Evolutionary conservation across 768 basidiomycete genomes (phyloP), one percentile per base, ranked within the genome.

Genomic region (Neoboletus magnificus): DNA sequence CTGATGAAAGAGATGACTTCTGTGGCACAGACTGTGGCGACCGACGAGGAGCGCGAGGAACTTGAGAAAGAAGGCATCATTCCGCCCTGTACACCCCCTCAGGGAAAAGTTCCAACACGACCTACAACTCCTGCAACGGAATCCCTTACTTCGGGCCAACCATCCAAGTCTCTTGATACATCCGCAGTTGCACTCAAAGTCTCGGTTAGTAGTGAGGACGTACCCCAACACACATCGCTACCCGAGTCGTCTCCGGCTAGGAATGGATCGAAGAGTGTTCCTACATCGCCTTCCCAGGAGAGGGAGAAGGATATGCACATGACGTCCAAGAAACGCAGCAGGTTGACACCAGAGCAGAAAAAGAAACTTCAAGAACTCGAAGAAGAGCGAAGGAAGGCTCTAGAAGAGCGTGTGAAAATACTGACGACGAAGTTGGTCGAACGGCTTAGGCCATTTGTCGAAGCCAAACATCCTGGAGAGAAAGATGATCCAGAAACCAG

Each of bases 1-100:
- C 79, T 98, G 37, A 93, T 97, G 84, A 98, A 94, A 68, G 92
- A 91, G 61, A 91, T 93, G 87, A 86, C 90, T 23, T 82, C 83
- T 33, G 84, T 90, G 25, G 89, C 93, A 15, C 82, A 86, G 33
- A 89, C 89, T 6, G 89, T 93, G 77, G 89, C 93, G 84, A 83
- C 87, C 0, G 93, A 95, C 7, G 97, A 98, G 65, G 96, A 97
- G 66, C 88, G 87, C 72, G 87, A 86, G 12, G 93, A 92, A 60
- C 80, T 93, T 59, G 91, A 93, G 73, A 84, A 81, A 55, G 85
- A 86, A 57, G 78, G 86, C 69, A 84, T 66, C 37, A 57, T 69
- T 20, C 60, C 65, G 18, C 59, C 63, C 13, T 54, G 56, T n/a
- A 56, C 65, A 9, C 56, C 60, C 12, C 48, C 56, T 41, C 57